These are phyloP conservation scores for Hypsizygus ulmarius DNA, from an alignment of 1,284 basidiomycete species.

Conservation along the genomic window DNA sequence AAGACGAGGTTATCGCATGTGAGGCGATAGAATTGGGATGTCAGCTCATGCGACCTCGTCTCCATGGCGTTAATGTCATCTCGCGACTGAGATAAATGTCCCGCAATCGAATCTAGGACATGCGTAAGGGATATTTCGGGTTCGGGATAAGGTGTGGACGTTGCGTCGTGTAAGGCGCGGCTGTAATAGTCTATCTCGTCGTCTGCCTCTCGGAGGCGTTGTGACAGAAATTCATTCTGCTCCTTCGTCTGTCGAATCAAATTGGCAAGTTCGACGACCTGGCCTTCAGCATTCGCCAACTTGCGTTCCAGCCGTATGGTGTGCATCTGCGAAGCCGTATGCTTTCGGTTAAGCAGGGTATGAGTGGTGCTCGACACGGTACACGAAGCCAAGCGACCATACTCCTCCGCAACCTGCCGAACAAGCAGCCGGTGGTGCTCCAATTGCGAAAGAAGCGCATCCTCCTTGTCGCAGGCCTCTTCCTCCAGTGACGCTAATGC, in stretches of 20 bases:
- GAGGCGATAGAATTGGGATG: constrained; percentile 34
- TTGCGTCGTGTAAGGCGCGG: constrained; percentile 5
- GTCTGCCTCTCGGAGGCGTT: constrained; percentile 41
- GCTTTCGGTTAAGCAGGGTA: constrained; percentile 42
- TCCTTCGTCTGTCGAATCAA: constrained; percentile 59
- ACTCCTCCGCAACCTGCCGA: constrained; percentile 50
- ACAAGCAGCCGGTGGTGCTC: constrained; percentile 47
- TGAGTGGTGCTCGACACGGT: constrained; percentile 43
- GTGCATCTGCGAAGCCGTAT: constrained; percentile 40
- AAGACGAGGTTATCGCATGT: constrained; percentile 32
- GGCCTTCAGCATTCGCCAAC: constrained; percentile 62
- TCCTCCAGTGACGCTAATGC: constrained; percentile 24
- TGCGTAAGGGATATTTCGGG: background rate
- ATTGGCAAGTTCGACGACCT: constrained; percentile 61
- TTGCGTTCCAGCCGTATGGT: constrained; percentile 60
- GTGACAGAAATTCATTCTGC: constrained; percentile 44
- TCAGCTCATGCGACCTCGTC: constrained; percentile 16
- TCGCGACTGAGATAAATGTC: constrained; percentile 14
- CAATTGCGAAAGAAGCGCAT: constrained; percentile 46
- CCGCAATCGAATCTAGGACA: constrained; percentile 10
- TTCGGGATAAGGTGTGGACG: background rate
- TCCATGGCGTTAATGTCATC: constrained; percentile 13
- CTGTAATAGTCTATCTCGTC: constrained; percentile 38
- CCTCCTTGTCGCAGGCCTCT: constrained; percentile 35
- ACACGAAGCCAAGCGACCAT: constrained; percentile 53